Base-by-base conservation (phyloP, 2,329 filamentous ascomycete genomes). In the Colletotrichum sp. region DNA sequence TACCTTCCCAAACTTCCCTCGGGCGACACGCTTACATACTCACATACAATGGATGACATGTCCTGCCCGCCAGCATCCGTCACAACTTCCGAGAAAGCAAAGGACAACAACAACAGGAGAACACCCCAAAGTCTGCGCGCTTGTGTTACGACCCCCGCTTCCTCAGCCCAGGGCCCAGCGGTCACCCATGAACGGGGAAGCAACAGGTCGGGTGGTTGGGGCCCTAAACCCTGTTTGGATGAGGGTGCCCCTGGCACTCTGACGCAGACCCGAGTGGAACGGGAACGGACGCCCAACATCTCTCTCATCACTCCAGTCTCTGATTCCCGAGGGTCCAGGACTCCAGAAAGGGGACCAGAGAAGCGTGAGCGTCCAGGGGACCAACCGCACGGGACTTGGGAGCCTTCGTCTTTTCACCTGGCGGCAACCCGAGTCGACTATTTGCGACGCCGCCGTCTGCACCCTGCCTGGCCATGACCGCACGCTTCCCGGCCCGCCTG, bases 141-240 rank as follows among this genome's bases (percentile, higher is more conserved):
- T 63, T 24, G 21, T 36, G 18, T 31, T 31, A 29, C 31, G 33
- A 68, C 65, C 54, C 65, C 66, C 66, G 66, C 66, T 61, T 59
- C 27, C 47, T 67, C 55, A 43, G 55, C 66, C 55, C 34, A 33
- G 54, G 21, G 47, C 43, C 21, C 57, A 70, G 66, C 70, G 59
- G 54, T 72, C 36, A 72, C 27, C 70, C 66, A 65, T 62, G 67
- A 21, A 43, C 27, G 33, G 67, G 62, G 67, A 51, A 62, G 66
- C 47, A 65, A 38, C 43, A 51, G 47, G 29, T 57, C 59, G 59
- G 34, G 61, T 70, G 70, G 61, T 57, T 66, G 66, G 67, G 67
- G 34, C 43, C 68, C 24, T 66, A 58, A 71, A 66, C 62, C 71
- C 71, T 66, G 71, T 61, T 9, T 12, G 54, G 51, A 31, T 54